Evolutionary conservation across 768 basidiomycete genomes (phyloP), one percentile per base, ranked within the genome.

Genomic region (Calvatia gigantea): DNA sequence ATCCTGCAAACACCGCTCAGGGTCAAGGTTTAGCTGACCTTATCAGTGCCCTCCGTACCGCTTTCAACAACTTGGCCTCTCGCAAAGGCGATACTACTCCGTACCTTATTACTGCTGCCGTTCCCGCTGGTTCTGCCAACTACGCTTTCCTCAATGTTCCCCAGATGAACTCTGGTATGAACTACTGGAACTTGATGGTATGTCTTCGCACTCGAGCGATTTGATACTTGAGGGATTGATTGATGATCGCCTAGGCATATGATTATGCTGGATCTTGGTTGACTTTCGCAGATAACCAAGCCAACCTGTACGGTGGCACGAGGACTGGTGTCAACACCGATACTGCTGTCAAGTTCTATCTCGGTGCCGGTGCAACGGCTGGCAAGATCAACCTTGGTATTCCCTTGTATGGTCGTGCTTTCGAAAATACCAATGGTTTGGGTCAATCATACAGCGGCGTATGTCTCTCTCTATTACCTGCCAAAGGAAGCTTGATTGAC

Each of bases 151-250:
- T 87, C 15, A 73, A 77, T 4, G 73, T 91, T 15, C 64, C 77
- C 6, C 79, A 84, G 60, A 85, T 93, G 83, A 79, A 90, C 63
- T 62, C 64, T 15, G 84, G 82, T 6, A 65, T 94, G 48, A 79
- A 74, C 43, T 89, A 83, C 72, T 92, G 89, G 89, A 91, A 93
- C 64, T 67, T 93, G 50, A 92, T 93, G 91, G 87, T 83, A 42
- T 21, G n/a, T n/a, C n/a, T n/a, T n/a, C n/a, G 65, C 25, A 1
- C 5, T n/a, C 25, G 3, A 49, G 21, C 42, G 12, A 42, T 31
- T 57, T 45, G 29, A 11, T 35, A 19, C 51, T 57, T 32, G 32
- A 6, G 12, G 41, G 32, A 27, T 14, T 49, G 15, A 56, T 17
- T n/a, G 27, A 6, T 12, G 17, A 12, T 43, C 14, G 4, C 4